phyloP scores from a whole-genome alignment of 768 basidiomycete species.

The Auriscalpium microsporum region DNA sequence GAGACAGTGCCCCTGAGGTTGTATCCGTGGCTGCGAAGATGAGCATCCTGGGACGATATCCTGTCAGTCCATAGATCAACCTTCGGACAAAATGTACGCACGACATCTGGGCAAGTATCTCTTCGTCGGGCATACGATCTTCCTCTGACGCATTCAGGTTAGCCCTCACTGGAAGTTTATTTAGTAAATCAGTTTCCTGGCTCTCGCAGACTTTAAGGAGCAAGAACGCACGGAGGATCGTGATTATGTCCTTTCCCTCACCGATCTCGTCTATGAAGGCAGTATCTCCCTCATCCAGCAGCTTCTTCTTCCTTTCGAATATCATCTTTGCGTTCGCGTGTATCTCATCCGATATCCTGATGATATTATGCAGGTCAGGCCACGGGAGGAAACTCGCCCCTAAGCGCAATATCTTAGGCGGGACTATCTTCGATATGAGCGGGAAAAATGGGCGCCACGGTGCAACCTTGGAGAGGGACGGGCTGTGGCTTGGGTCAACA shows the following conservation, averaged over 20 bases:
- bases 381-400: background rate
- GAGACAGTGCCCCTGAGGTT: slow-evolving; percentile 22
- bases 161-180: slow-evolving; percentile 13
- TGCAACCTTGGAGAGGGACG: background rate
- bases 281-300: slow-evolving; percentile 13
- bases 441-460: background rate
- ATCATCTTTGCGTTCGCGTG: background rate
- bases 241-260: slow-evolving; percentile 24
- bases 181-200: background rate
- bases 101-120: slow-evolving; percentile 21
- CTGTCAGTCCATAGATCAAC: background rate
- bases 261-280: slow-evolving; percentile 14
- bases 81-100: slow-evolving; percentile 4
- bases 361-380: background rate
- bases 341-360: background rate
- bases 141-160: slow-evolving; percentile 15
- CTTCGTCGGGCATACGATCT: slow-evolving; percentile 18
- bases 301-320: background rate
- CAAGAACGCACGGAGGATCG: slow-evolving; percentile 16
- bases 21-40: slow-evolving; percentile 14
- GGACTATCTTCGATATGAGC: background rate
- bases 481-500: background rate
- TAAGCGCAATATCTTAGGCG: background rate
- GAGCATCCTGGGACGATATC: background rate
- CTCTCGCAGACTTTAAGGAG: background rate